Evolutionary conservation across 495 filamentous ascomycete genomes (phyloP), one percentile per base, ranked within the genome.

Genomic region (Beverwykella pulmonaria): DNA sequence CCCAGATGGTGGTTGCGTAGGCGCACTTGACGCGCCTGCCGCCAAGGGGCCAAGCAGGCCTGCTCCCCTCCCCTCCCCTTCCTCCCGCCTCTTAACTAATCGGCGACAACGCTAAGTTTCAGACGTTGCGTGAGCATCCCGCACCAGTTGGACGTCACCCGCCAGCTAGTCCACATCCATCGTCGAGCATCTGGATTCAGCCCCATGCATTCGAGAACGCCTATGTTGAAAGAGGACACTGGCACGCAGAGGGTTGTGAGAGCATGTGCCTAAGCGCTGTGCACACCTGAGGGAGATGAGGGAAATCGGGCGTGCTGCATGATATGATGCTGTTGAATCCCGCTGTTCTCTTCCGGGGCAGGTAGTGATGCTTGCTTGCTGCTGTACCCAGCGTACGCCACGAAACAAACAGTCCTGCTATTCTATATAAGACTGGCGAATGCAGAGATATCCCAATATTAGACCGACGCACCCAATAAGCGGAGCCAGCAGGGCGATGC

Each of bases 361-460:
- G 32, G 32, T 34, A 12, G 32, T 12, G 32, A 34, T 34, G 32
- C 32, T 34, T 34, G 32, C 32, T 12, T 19, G 46, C 46, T 25
- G n/a, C 46, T 19, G 17, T 49, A 15, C 5, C 46, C n/a, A 49
- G 46, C 7, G 36, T 41, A n/a, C n/a, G 22, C 46, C 7, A 26
- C 41, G 57, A 29, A 34, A 25, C 36, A 44, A 30, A 59, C 30
- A 12, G 12, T 12, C 6, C 57, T 41, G 12, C 59, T 46, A 27
- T 26, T 62, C 26, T 62, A 39, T 39, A 63, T 1, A 63, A 46
- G 32, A 53, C 59, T 23, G 29, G 20, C 53, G 41, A 50, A 32
- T 65, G 62, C 62, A 65, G 19, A 2, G 23, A 4, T 4, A 2
- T 6, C 62, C 62, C 57, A 65, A 25, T 50, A 50, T 6, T 65